Evolutionary conservation across 306 rosid species (phyloP), one percentile per base, ranked within the genome.

Genomic region (Prunus padus): DNA sequence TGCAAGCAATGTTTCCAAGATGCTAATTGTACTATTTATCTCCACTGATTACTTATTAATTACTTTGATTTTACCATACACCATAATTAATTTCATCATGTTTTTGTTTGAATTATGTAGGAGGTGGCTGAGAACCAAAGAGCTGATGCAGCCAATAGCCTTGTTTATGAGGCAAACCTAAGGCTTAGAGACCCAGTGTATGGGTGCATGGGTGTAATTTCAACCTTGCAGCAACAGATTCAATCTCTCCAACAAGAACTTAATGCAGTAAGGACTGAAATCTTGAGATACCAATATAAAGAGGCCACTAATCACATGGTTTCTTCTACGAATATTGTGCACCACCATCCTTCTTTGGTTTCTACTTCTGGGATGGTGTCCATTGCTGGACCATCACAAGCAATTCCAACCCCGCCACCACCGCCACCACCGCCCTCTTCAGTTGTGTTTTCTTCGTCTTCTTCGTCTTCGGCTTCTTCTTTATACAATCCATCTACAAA

Each of bases 1-100:
- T 60, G 98, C 98, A 44, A 91, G 98, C 91, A 94, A 94, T 79
- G 98, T 94, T 77, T 94, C 98, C 71, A 94, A 94, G 86, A 61
- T 94, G 88, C 88, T 94, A 46, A 68, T 91, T 93, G 97, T 92
- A 78, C 65, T 8, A n/a, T 22, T 51, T 55, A 55, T 25, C 5
- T 23, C 9, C 19, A 45, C 10, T 16, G 2, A 8, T 50, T 59
- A 9, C 0, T 59, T 60, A 12, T 13, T 22, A 2, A 9, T 55
- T 71, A 12, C 2, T 70, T 63, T 63, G 3, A 7, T 7, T 37
- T 37, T 37, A 37, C 2, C 42, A 6, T 37, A 37, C 8, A 37
- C 20, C 20, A 25, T 1, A 12, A 3, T 11, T 33, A 66, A 66
- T 40, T 46, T 68, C n/a, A 46, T 68, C 13, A 13, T 42, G 23